phyloP scores from a whole-genome alignment of 129 eudicot species.

The Lonicera japonica region DNA sequence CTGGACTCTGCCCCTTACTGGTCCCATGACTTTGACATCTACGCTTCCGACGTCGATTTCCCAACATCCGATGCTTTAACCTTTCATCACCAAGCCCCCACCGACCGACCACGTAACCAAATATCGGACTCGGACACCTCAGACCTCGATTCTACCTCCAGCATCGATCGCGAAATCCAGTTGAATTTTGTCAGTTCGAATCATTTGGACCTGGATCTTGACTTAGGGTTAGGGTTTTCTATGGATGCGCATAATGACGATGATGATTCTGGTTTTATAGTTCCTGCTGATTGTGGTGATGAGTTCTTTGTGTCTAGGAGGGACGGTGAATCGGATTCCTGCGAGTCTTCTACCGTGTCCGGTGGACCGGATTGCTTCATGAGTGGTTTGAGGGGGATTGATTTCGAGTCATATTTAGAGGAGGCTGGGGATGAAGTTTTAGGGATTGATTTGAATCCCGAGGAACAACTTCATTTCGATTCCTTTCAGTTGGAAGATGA shows the following conservation, averaged over 20 bases:
- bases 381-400: conserved; percentile 26
- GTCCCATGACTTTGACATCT: conserved; percentile 22
- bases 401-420: conserved; percentile 24
- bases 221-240: conserved; percentile 30
- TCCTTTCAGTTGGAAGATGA: conserved; percentile 38
- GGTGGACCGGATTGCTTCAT: conserved; percentile 19
- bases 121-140: conserved; percentile 38
- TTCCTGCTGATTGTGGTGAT: conserved; percentile 30
- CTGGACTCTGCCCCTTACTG: conserved; percentile 19
- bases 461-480: conserved; percentile 36
- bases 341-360: conserved; percentile 5
- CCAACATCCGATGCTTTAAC: conserved; percentile 7
- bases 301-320: conserved; percentile 32
- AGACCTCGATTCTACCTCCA: conserved; percentile 28
- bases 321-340: conserved; percentile 18
- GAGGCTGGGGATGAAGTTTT: conserved; percentile 8
- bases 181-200: not conserved
- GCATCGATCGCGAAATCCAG: too few species aligned
- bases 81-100: not conserved
- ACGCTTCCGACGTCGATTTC: conserved; percentile 23
- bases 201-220: conserved; percentile 26
- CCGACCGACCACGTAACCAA: conserved; percentile 30
- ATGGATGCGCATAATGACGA: conserved; percentile 2
- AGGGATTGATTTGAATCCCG: conserved; percentile 9
- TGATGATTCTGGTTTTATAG: conserved; percentile 22